These are phyloP conservation scores for Leccinum solheimii DNA, from an alignment of 1,284 basidiomycete species.

Conservation along the genomic window DNA sequence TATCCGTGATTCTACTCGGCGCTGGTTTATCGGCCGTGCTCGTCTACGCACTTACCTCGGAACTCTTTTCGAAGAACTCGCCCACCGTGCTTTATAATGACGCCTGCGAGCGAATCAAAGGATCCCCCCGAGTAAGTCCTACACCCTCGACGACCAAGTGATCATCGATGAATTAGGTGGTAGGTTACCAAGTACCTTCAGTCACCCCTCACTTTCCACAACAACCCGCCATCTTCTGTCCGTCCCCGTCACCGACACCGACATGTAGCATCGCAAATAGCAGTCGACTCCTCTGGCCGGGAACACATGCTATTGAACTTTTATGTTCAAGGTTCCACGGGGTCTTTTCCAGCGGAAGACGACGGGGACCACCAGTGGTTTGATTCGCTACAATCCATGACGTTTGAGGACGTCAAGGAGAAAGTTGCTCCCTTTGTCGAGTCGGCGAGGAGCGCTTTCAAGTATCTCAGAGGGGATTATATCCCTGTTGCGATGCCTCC, in stretches of 20 bases:
- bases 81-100: conserved; percentile 87
- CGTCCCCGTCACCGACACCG: conserved; percentile 79
- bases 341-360: conserved; percentile 26
- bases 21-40: conserved; percentile 80
- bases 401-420: conserved; percentile 54
- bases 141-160: conserved; percentile 10
- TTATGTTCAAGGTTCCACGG: conserved; percentile 61
- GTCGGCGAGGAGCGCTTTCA: conserved; percentile 56
- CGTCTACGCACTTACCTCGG: conserved; percentile 83
- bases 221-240: conserved; percentile 66
- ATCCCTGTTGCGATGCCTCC: conserved; percentile 39
- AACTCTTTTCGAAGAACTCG: conserved; percentile 91
- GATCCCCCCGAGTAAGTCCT: conserved; percentile 61
- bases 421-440: conserved; percentile 38
- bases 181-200: conserved; percentile 69
- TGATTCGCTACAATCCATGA: conserved; percentile 47
- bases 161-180: neutral
- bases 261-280: conserved; percentile 73
- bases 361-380: conserved; percentile 34
- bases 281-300: conserved; percentile 64
- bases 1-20: conserved; percentile 81
- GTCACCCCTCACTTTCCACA: conserved; percentile 69
- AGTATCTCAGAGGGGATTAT: conserved; percentile 66
- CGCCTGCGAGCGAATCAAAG: conserved; percentile 82
- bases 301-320: conserved; percentile 83